phyloP scores from a whole-genome alignment of 108 stramenopile genomes.

The Pseudonitzschia multiseries region DNA sequence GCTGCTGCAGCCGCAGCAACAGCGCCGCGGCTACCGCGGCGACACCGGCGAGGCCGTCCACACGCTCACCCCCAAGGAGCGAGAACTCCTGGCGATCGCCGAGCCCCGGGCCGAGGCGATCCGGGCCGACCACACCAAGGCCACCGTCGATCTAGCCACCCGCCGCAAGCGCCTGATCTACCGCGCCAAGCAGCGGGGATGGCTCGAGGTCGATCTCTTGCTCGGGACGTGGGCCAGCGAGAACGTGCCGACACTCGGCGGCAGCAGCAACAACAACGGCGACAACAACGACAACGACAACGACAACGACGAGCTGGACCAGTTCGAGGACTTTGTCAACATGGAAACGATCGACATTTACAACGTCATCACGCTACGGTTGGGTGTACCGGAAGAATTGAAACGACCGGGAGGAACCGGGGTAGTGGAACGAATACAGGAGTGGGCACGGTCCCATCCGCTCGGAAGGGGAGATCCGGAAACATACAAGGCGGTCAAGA shows the following conservation, averaged over 20 bases:
- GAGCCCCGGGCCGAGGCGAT: slow-evolving; percentile 70
- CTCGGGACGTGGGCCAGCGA: slow-evolving; percentile 97
- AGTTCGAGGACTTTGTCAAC: slow-evolving; percentile 96
- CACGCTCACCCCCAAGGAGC: slow-evolving; percentile 49
- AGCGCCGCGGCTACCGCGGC: slow-evolving; percentile 73
- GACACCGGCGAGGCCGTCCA: slow-evolving; percentile 57
- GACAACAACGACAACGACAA: no score
- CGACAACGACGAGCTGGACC: slow-evolving; percentile 82
- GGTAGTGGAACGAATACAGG: slow-evolving; percentile 78
- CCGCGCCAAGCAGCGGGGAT: slow-evolving; percentile 97
- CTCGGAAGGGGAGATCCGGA: slow-evolving; percentile 84
- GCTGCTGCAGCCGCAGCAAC: no score
- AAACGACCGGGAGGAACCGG: slow-evolving; percentile 41
- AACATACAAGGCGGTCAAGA: slow-evolving; percentile 72
- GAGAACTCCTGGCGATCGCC: slow-evolving; percentile 63
- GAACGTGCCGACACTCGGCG: slow-evolving; percentile 75
- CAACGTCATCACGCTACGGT: slow-evolving; percentile 90
- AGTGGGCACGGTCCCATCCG: slow-evolving; percentile 80
- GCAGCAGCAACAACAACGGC: no score
- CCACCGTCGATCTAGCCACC: slow-evolving; percentile 63
- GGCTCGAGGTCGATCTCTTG: slow-evolving; percentile 97
- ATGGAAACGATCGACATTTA: slow-evolving; percentile 99
- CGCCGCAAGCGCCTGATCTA: slow-evolving; percentile 93
- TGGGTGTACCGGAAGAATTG: slow-evolving; percentile 78
- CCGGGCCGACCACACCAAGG: slow-evolving; percentile 55